phyloP scores from a whole-genome alignment of 345 rosid genomes.

The Sonneratia alba region DNA sequence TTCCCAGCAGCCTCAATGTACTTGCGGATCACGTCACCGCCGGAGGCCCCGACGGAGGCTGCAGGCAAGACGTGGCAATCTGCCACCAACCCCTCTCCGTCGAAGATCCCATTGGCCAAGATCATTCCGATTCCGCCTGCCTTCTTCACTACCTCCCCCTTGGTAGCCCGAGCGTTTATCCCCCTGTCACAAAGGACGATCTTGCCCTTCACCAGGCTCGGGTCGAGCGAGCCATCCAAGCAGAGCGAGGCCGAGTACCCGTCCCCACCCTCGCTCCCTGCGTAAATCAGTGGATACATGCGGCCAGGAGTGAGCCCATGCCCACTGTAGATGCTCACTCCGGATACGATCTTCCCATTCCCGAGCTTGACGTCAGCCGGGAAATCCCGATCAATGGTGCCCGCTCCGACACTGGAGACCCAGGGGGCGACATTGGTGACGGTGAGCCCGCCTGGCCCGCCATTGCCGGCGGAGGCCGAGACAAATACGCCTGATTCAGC shows the following conservation, averaged over 20 bases:
- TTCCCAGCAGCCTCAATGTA: conserved; percentile 39
- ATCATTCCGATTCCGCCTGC: conserved; percentile 91
- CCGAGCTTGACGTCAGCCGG: conserved; percentile 79
- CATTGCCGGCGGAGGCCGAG: conserved; percentile 90
- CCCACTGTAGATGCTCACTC: conserved; percentile 67
- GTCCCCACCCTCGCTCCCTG: conserved; percentile 56
- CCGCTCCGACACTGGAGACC: conserved; percentile 82
- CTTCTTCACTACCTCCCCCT: conserved; percentile 70
- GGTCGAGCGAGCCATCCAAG: conserved; percentile 70
- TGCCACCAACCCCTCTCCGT: conserved; percentile 85
- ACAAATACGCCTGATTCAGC: conserved; percentile 59
- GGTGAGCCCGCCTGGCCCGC: conserved; percentile 77
- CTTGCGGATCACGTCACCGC: conserved; percentile 57
- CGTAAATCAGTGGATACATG: conserved; percentile 68
- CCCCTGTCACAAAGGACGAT: conserved; percentile 84
- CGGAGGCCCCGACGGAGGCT: conserved; percentile 57
- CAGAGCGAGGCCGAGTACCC: conserved; percentile 74
- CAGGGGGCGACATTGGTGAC: conserved; percentile 86
- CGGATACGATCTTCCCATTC: conserved; percentile 44
- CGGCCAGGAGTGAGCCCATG: conserved; percentile 35
- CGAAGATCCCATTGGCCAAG: conserved; percentile 76
- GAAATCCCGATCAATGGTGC: conserved; percentile 70
- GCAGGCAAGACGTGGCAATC: conserved; percentile 91
- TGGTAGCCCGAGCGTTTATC: conserved; percentile 72
- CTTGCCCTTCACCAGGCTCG: conserved; percentile 48